Evolutionary conservation across 164 flowering plant species (phyloP), one percentile per base, ranked within the genome.

Genomic region (Litsea cubeba): DNA sequence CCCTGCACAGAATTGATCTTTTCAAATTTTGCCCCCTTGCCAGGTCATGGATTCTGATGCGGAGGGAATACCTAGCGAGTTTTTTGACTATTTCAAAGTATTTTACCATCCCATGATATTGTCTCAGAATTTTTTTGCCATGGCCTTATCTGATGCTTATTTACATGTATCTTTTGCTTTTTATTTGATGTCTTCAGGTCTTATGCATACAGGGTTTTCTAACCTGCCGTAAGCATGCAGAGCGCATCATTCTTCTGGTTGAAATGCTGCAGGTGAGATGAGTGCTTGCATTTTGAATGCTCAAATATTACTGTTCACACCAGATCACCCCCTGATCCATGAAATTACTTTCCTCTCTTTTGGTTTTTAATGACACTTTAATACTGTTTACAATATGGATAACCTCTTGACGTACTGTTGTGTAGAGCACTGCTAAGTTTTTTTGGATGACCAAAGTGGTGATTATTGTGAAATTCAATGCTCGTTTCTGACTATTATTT

Each of bases 31-130:
- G 54, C 74, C 50, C 7, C n/a, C 63, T 40, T 85, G 50, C 58
- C 76, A 96, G 99, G 98, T 96, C 64, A 96, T 96, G 99, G 99
- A 96, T 82, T 96, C 99, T 84, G 97, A 96, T 91, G 99, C 99
- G 58, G 99, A 96, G 82, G 99, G 99, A 73, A 83, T 89, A 83
- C 99, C 99, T 57, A 96, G 99, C 82, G 99, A 96, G 82, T 94
- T 94, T 83, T 96, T 96, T 78, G 97, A 96, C 81, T 96, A 96
- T 83, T 96, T 94, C 76, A 96, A 96, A 81, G 99, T 94, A 85
- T 25, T 32, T 63, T 51, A 22, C 3, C 6, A 32, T 2, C 24
- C 23, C 14, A 40, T 65, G 46, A 40, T 40, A 40, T 40, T 23
- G 24, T 22, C 26, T 54, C 18, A 57, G 22, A 30, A 24, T 17